Conservation (phyloP, 2,329 filamentous ascomycete species). For the Neopestalotiopsis sp. region DNA sequence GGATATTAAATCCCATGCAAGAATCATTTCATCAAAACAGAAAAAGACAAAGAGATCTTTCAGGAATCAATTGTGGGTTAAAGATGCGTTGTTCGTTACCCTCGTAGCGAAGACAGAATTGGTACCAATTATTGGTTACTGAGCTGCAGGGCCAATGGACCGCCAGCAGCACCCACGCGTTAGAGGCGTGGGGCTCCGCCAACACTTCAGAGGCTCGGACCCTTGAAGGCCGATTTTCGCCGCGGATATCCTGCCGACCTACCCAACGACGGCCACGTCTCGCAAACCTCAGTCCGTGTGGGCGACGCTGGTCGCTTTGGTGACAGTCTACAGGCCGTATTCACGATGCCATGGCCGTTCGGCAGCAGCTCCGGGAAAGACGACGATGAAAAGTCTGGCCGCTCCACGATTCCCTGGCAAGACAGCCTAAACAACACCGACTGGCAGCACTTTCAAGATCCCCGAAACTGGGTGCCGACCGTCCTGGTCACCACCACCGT, state of each 20-base stretch:
- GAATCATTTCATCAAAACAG: no score
- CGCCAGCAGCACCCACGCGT: neutral
- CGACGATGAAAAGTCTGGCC: slow-evolving; percentile 36
- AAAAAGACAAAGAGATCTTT: no score
- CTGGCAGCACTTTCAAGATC: slow-evolving; percentile 61
- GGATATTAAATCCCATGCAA: no score
- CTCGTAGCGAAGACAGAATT: neutral
- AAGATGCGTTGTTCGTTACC: neutral
- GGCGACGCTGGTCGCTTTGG: slow-evolving; percentile 14
- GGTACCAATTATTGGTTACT: neutral
- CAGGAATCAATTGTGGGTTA: no score
- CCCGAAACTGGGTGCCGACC: slow-evolving; percentile 59
- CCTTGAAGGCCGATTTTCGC: neutral
- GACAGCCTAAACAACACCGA: slow-evolving; percentile 52
- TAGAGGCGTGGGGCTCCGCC: slow-evolving; percentile 3
- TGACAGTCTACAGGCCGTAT: slow-evolving; percentile 22
- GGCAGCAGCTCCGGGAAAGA: slow-evolving; percentile 24
- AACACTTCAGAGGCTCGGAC: slow-evolving; percentile 1
- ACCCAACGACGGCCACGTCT: slow-evolving; percentile 3
- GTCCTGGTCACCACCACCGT: slow-evolving; percentile 61
- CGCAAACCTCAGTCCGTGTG: neutral
- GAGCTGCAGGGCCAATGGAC: neutral
- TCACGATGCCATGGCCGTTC: slow-evolving; percentile 40
- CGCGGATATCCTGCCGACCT: neutral
- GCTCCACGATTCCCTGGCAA: slow-evolving; percentile 44